Evolutionary conservation across 1,284 basidiomycete genomes (phyloP), one percentile per base, ranked within the genome.

Genomic region (Paramarasmius palmivorus): DNA sequence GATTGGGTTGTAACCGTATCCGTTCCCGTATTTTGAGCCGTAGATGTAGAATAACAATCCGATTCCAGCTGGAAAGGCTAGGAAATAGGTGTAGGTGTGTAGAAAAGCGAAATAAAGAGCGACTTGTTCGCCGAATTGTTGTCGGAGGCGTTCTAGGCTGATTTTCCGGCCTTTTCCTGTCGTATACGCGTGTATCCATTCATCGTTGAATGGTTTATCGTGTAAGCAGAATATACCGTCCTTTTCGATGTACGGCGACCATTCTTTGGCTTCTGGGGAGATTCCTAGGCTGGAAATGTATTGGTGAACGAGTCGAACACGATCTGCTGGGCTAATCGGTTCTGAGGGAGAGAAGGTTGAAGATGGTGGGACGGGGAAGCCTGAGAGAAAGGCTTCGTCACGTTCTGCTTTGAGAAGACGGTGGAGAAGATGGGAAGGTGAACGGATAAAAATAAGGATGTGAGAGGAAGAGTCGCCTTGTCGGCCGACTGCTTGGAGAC

Each of bases 31-130:
- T 0, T 83, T 80, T 7, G 78, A 79, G 17, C 82, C 81, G 65
- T 86, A 78, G 68, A 85, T 80, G 70, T 82, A 88, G 63, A 81
- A 83, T 12, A 76, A 47, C 23, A 83, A 61, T 0, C 90, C 90
- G 19, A 88, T 70, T 2, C 66, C 67, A 3, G 90, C 81, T 3
- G 90, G 88, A 54, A 92, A 82, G 15, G 87, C 63, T 34, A 95
- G 81, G 26, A 87, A 84, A 36, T 81, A 79, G 0, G 93, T 90
- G 73, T 98, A 98, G 54, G 83, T 83, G 2, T 86, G 82, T 9
- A 98, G 78, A 73, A 95, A 97, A 50, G 85, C 83, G 69, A 95
- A 97, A 72, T 98, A 97, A 23, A 95, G 81, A n/a, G 93, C 92
- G 14, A 96, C 77, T 0, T 85, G 79, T 63, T 93, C 92, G 14